Evolutionary conservation across 148 eudicot species (phyloP).

Genomic region (Camellia granthamiana): DNA sequence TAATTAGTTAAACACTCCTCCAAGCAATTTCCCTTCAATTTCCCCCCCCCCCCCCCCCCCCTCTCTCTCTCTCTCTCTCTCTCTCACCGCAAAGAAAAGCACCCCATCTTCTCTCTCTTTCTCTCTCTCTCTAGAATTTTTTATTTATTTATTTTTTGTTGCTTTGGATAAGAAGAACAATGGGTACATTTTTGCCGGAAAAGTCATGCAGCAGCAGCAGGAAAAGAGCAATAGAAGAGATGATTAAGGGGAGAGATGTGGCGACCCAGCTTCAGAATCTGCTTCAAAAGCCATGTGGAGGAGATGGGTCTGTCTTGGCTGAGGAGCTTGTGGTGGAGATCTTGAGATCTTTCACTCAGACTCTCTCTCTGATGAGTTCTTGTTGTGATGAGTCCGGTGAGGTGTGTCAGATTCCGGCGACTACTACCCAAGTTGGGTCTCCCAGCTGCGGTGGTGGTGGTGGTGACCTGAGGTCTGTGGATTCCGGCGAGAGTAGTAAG

Average conservation of each 20-base stretch:
- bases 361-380: constrained; percentile 21
- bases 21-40: no score
- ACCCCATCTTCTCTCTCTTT: background rate
- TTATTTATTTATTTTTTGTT: no score
- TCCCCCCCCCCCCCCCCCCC: no score
- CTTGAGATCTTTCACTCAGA: constrained; percentile 18
- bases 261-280: constrained; percentile 27
- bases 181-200: background rate
- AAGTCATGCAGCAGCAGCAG: background rate
- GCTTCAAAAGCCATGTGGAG: background rate
- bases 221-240: constrained; percentile 14
- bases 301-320: constrained; percentile 19
- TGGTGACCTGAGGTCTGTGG: constrained; percentile 4
- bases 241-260: constrained; percentile 22
- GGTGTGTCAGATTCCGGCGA: constrained; percentile 10
- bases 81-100: no score
- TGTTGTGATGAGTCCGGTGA: background rate
- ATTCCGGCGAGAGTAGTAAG: constrained; percentile 28
- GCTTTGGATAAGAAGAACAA: background rate
- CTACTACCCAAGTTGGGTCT: constrained; percentile 11
- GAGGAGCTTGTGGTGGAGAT: constrained; percentile 21
- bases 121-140: background rate
- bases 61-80: no score
- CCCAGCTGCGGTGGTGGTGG: background rate
- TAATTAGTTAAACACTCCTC: no score